phyloP scores from a whole-genome alignment of 352 stramenopile genomes.

The Pythium coloratum region DNA sequence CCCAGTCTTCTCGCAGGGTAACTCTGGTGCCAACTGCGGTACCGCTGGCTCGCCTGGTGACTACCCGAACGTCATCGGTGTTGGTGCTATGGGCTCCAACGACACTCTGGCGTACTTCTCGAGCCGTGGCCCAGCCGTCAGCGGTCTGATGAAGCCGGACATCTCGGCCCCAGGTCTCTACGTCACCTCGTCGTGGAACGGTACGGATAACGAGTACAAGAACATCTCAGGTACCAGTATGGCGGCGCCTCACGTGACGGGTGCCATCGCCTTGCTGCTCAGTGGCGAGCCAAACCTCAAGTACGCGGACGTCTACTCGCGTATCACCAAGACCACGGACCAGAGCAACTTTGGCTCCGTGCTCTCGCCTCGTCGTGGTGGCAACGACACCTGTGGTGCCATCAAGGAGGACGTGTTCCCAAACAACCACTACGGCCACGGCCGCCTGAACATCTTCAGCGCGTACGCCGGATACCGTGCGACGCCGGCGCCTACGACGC shows the following conservation, averaged over 20 bases:
- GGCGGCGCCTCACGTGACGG: slow-evolving; percentile 34
- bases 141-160: slow-evolving; percentile 30
- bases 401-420: slow-evolving; percentile 15
- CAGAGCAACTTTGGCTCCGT: slow-evolving; percentile 3
- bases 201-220: slow-evolving; percentile 19
- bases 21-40: slow-evolving; percentile 29
- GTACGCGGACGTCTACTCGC: slow-evolving; percentile 22
- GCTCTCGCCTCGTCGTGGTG: slow-evolving; percentile 4
- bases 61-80: slow-evolving; percentile 33
- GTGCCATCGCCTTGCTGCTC: slow-evolving; percentile 30
- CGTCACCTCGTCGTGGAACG: slow-evolving; percentile 20
- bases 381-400: slow-evolving; percentile 1
- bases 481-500: slow-evolving; percentile 5
- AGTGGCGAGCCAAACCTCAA: slow-evolving; percentile 25
- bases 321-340: slow-evolving; percentile 8
- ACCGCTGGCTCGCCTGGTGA: slow-evolving; percentile 28
- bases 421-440: slow-evolving; percentile 34
- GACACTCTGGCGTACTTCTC: slow-evolving; percentile 29
- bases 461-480: neutral
- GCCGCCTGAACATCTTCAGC: slow-evolving; percentile 26
- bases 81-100: slow-evolving; percentile 30
- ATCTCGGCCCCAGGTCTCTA: slow-evolving; percentile 32
- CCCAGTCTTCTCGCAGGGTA: slow-evolving; percentile 36
- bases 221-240: slow-evolving; percentile 32
- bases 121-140: slow-evolving; percentile 26